phyloP scores from a whole-genome alignment of 2,329 filamentous ascomycete genomes.

The Hypomyces rosellus region DNA sequence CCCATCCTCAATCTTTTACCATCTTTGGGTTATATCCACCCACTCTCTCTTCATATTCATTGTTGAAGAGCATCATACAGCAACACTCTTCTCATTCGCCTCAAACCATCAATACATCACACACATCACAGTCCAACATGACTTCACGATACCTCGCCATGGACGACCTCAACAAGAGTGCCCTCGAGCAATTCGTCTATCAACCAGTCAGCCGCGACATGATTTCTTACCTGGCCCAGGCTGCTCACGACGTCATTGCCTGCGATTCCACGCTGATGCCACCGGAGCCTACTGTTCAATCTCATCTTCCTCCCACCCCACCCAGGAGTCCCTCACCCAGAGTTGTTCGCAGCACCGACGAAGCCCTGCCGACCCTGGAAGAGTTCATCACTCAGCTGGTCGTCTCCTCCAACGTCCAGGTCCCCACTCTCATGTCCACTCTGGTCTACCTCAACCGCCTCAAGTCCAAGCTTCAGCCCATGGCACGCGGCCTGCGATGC shows the following conservation, averaged over 20 bases:
- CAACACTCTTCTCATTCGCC: neutral
- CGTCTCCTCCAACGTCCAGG: constrained; percentile 89
- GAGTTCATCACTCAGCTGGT: constrained; percentile 90
- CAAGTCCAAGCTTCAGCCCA: constrained; percentile 77
- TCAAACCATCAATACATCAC: neutral
- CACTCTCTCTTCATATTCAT: neutral
- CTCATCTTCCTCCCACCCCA: constrained; percentile 41
- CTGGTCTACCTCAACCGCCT: constrained; percentile 88
- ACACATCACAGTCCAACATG: constrained; percentile 32
- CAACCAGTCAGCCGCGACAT: constrained; percentile 68
- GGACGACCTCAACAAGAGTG: constrained; percentile 61
- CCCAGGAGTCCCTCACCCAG: constrained; percentile 44
- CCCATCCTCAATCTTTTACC: neutral
- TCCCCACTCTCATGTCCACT: constrained; percentile 93
- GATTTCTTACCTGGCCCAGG: constrained; percentile 69
- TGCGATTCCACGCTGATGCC: constrained; percentile 61
- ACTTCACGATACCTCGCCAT: constrained; percentile 41
- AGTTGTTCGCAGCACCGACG: constrained; percentile 42
- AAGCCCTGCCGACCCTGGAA: constrained; percentile 70
- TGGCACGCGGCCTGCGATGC: constrained; percentile 93
- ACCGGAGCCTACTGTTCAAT: constrained; percentile 25
- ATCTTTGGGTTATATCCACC: neutral
- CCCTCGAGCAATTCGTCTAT: constrained; percentile 76
- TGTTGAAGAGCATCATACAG: neutral
- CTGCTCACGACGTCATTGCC: constrained; percentile 71